Evolutionary conservation across 495 filamentous ascomycete genomes (phyloP).

Genomic region (Aspergillus mulundensis): DNA sequence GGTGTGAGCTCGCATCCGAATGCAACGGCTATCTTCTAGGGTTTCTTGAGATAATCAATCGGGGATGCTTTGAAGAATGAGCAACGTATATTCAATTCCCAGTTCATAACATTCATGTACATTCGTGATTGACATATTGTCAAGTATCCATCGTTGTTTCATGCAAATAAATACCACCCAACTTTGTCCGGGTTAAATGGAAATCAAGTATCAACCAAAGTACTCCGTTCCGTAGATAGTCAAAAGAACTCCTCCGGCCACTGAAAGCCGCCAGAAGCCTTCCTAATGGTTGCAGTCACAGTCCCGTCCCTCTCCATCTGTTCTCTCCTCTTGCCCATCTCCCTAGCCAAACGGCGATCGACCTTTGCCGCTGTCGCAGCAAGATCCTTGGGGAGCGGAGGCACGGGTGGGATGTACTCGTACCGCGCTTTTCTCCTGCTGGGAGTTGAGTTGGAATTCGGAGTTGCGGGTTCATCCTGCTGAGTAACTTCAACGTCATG

Average conservation of each 20-base stretch:
- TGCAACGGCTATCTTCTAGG: slow-evolving; percentile 49
- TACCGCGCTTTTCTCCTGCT: slow-evolving; percentile 23
- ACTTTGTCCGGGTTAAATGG: neutral
- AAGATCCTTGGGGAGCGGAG: slow-evolving; percentile 41
- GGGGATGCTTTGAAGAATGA: no score
- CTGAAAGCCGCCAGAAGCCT: slow-evolving; percentile 19
- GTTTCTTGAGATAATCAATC: neutral
- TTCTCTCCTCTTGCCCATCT: slow-evolving; percentile 27
- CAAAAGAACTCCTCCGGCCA: slow-evolving; percentile 51
- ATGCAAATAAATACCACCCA: neutral
- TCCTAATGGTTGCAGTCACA: neutral
- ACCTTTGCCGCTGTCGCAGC: slow-evolving; percentile 32
- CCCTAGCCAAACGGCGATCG: slow-evolving; percentile 21
- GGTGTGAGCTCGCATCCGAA: slow-evolving; percentile 29
- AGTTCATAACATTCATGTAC: slow-evolving; percentile 12
- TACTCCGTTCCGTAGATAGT: slow-evolving; percentile 2
- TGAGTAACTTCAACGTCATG: neutral
- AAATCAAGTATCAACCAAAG: neutral
- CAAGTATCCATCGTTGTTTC: slow-evolving; percentile 1
- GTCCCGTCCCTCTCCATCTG: neutral
- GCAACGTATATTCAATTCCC: neutral
- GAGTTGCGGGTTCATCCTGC: neutral
- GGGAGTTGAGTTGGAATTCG: slow-evolving; percentile 19
- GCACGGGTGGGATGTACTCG: slow-evolving; percentile 42
- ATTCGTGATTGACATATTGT: slow-evolving; percentile 9